Conservation (phyloP, 345 rosid species). For the Turnera subulata region DNA sequence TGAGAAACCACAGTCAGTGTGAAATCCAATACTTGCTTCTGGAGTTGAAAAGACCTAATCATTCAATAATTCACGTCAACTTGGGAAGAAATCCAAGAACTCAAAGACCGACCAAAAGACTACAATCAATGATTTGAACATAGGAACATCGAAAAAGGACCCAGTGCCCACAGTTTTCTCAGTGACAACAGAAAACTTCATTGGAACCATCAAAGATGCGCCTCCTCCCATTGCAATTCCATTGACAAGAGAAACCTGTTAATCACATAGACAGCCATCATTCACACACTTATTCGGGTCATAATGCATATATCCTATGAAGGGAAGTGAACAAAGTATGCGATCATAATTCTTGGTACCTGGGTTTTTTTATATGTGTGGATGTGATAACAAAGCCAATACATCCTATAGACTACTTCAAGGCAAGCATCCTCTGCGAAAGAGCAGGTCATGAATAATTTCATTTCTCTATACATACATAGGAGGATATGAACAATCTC, state of each 20-base stretch:
- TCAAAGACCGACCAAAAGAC: background rate
- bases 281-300: background rate
- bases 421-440: constrained; percentile 81
- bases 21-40: constrained; percentile 92
- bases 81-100: background rate
- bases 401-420: constrained; percentile 91
- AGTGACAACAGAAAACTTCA: constrained; percentile 89
- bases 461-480: background rate
- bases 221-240: constrained; percentile 99
- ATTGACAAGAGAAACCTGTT: constrained; percentile 75
- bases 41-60: constrained; percentile 84
- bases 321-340: background rate
- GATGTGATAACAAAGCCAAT: constrained; percentile 92
- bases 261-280: constrained; percentile 9
- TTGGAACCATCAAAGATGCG: constrained; percentile 84
- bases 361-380: constrained; percentile 80
- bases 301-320: background rate
- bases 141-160: constrained; percentile 5
- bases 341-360: constrained; percentile 28
- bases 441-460: constrained; percentile 8
- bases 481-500: constrained; percentile 7
- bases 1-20: constrained; percentile 89
- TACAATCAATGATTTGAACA: constrained; percentile 1
- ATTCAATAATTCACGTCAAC: background rate
- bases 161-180: constrained; percentile 73